These are phyloP conservation scores for Citrus mangshanensis DNA, from an alignment of 345 rosid species.

Conservation along the genomic window DNA sequence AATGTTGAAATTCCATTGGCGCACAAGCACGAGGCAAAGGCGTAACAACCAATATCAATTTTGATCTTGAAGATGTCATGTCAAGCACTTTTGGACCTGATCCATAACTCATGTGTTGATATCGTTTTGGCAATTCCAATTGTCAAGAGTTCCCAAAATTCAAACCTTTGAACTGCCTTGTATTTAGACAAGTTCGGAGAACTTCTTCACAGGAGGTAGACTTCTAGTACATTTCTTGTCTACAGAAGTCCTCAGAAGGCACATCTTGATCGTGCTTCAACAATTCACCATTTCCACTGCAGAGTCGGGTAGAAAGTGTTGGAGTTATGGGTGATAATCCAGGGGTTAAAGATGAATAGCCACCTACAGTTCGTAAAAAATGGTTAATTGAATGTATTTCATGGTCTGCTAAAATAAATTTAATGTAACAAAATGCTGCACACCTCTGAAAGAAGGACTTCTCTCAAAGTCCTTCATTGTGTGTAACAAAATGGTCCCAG, in stretches of 20 bases:
- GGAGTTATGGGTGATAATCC: conserved; percentile 41
- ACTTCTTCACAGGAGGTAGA: neutral
- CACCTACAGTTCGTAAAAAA: conserved; percentile 26
- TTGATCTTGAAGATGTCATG: neutral
- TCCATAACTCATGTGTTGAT: neutral
- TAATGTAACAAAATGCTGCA: neutral
- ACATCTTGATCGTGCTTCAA: conserved; percentile 33
- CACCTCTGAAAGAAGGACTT: conserved; percentile 51
- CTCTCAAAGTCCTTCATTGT: conserved; percentile 58
- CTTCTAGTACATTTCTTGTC: conserved; percentile 39
- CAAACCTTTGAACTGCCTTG: conserved; percentile 1
- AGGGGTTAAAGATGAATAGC: conserved; percentile 42
- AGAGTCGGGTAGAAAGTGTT: conserved; percentile 48
- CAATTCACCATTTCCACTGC: conserved; percentile 36
- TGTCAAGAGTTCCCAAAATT: conserved; percentile 5
- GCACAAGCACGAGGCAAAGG: neutral
- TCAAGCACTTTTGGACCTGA: neutral
- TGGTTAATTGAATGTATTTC: neutral
- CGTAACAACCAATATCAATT: neutral
- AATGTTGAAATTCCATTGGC: neutral
- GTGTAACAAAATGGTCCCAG: conserved; percentile 62
- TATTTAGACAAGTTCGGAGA: neutral
- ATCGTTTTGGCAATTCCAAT: neutral
- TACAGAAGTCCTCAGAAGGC: conserved; percentile 35
- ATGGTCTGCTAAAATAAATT: neutral